Evolutionary conservation across 495 filamentous ascomycete species (phyloP).

Genomic region (Podospora pseudoanserina): DNA sequence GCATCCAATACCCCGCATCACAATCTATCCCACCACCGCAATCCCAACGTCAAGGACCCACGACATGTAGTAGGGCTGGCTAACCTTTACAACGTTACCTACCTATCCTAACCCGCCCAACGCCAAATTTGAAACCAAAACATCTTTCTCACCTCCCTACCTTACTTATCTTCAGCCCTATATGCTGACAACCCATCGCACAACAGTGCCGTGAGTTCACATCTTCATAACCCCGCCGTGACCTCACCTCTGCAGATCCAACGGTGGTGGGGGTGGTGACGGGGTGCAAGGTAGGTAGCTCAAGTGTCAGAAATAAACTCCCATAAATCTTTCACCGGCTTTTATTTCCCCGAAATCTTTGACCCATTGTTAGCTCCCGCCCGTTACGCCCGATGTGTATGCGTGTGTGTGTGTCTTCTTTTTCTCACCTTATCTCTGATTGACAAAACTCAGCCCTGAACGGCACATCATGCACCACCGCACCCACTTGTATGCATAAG

Average conservation of each 20-base stretch:
- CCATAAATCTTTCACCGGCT: too few relatives aligned
- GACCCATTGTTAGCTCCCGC: not conserved
- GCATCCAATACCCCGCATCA: not conserved
- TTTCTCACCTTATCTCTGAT: not conserved
- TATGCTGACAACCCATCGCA: not conserved
- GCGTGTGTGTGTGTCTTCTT: not conserved
- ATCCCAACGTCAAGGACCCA: not conserved
- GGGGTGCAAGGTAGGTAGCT: too few relatives aligned
- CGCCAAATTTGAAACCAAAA: not conserved
- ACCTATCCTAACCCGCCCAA: not conserved
- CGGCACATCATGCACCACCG: not conserved
- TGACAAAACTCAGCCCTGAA: not conserved
- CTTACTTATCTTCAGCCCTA: not conserved
- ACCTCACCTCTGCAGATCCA: not conserved
- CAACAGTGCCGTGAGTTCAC: not conserved
- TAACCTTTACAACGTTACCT: not conserved
- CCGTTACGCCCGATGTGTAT: not conserved
- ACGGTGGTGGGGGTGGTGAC: not conserved
- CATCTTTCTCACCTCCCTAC: not conserved
- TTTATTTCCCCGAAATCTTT: not conserved
- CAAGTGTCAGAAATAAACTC: not conserved
- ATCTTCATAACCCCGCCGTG: not conserved
- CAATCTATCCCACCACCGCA: not conserved
- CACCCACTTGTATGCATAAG: too few relatives aligned
- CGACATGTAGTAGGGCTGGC: not conserved